These are phyloP conservation scores for Gastroboletus turbinatus DNA, from an alignment of 1,284 basidiomycete genomes.

Conservation along the genomic window DNA sequence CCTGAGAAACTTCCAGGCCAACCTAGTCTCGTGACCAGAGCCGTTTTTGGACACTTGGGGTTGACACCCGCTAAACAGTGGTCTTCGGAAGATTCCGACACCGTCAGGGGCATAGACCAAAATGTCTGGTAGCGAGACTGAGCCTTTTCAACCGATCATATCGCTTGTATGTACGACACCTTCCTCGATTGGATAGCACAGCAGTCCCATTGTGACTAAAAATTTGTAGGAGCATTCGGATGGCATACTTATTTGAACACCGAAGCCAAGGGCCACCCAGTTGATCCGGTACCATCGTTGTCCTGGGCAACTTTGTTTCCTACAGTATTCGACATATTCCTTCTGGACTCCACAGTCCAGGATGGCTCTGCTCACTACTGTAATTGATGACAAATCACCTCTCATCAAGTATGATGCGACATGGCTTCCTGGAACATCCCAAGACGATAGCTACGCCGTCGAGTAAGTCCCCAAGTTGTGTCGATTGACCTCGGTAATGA, in stretches of 20 bases:
- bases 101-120: too few relatives aligned
- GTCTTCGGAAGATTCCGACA: too few relatives aligned
- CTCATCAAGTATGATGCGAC: constrained; percentile 28
- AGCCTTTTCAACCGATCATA: background rate
- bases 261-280: background rate
- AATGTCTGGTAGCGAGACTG: too few relatives aligned
- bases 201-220: background rate
- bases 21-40: too few relatives aligned
- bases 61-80: too few relatives aligned
- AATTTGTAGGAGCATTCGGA: background rate
- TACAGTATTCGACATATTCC: background rate
- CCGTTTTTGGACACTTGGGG: too few relatives aligned
- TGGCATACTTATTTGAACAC: background rate
- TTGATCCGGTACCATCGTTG: background rate
- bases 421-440: constrained; percentile 27
- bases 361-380: constrained; percentile 27
- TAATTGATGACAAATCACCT: constrained; percentile 34
- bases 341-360: background rate
- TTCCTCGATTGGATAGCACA: background rate
- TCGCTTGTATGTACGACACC: background rate
- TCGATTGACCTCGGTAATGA: background rate
- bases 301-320: background rate
- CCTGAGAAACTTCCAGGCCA: constrained; percentile 3
- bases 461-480: constrained; percentile 9
- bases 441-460: constrained; percentile 13